Base-by-base conservation (phyloP, 2,329 filamentous ascomycete genomes). In the Apiospora koreana region DNA sequence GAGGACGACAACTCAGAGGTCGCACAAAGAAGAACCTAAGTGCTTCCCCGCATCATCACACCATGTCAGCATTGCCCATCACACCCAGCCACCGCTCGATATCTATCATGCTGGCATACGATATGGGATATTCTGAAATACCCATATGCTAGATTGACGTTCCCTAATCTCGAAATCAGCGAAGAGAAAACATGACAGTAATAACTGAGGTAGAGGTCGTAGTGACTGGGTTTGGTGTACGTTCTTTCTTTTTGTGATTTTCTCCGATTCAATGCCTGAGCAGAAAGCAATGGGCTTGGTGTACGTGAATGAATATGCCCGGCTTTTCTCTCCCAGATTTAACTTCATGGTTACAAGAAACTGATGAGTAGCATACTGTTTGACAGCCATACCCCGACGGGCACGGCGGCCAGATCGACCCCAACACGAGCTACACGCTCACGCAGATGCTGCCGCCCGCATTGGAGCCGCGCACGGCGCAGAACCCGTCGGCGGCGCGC, bases 361-460 rank as follows among this genome's bases (percentile, higher is more conserved):
- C 41, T 43, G 12, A 43, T 43, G 12, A 43, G 2, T 16, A 5
- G 1, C 14, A 5, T 16, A 16, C 16, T 18, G 10, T 16, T 16
- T 16, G 14, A 46, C 23, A 69, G 68, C 68, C 68, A 9, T 69
- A 69, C 45, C 68, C 68, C 21, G 45, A 67, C 18, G 58, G 68
- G 6, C 21, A 41, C 48, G 68, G 68, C 23, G 68, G 68, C n/a
- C 62, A 50, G 16, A 66, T 69, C 68, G 58, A 69, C 45, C 25
- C 23, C 16, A 69, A 69, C 62, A 69, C 68, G 12, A 66, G 62
- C 21, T 64, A 69, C 31, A 42, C 50, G 6, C 25, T 69, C 16
- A 69, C 68, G 7, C 65, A 42, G 14, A 25, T 66, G 41, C 43
- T 69, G n/a, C 68, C 68, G 6, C n/a, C 16, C 12, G 66, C 46